These are phyloP conservation scores for Chalara sp. DNA, from an alignment of 2,329 filamentous ascomycete genomes.

Conservation along the genomic window DNA sequence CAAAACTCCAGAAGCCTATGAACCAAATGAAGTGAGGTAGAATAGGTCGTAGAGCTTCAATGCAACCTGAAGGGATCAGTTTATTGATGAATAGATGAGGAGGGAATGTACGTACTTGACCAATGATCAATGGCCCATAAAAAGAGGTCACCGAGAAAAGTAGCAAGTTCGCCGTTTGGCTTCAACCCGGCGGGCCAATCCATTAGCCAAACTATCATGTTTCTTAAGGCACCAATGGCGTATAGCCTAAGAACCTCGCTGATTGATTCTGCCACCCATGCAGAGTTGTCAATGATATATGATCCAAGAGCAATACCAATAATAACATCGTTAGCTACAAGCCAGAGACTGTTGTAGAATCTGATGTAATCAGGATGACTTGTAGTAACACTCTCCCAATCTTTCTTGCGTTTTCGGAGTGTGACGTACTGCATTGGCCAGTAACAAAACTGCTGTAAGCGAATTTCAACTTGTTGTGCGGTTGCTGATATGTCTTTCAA, in stretches of 20 bases:
- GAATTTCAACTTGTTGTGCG: constrained; percentile 94
- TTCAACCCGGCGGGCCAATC: constrained; percentile 92
- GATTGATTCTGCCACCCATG: constrained; percentile 75
- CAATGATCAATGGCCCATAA: constrained; percentile 99
- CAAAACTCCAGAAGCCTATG: constrained; percentile 91
- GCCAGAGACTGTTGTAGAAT: constrained; percentile 98
- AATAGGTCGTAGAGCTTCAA: constrained; percentile 68
- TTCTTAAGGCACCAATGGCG: constrained; percentile 80
- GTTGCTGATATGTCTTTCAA: constrained; percentile 95
- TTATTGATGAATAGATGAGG: not conserved
- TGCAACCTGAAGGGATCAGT: constrained; percentile 48
- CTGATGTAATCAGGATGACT: constrained; percentile 97
- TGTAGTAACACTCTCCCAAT: constrained; percentile 93
- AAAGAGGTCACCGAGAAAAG: constrained; percentile 92
- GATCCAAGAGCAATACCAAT: constrained; percentile 95
- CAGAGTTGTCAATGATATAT: constrained; percentile 92
- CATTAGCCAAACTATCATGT: constrained; percentile 93
- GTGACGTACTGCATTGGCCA: constrained; percentile 97
- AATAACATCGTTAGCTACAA: constrained; percentile 97
- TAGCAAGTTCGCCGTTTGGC: constrained; percentile 85
- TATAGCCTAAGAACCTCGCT: constrained; percentile 70
- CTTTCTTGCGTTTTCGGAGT: constrained; percentile 77
- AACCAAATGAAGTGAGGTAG: constrained; percentile 86
- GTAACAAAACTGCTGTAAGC: constrained; percentile 96
- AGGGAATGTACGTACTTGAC: constrained; percentile 56